Evolutionary conservation across 2,329 filamentous ascomycete genomes (phyloP).

Genomic region (Phyllosticta ampelicida): DNA sequence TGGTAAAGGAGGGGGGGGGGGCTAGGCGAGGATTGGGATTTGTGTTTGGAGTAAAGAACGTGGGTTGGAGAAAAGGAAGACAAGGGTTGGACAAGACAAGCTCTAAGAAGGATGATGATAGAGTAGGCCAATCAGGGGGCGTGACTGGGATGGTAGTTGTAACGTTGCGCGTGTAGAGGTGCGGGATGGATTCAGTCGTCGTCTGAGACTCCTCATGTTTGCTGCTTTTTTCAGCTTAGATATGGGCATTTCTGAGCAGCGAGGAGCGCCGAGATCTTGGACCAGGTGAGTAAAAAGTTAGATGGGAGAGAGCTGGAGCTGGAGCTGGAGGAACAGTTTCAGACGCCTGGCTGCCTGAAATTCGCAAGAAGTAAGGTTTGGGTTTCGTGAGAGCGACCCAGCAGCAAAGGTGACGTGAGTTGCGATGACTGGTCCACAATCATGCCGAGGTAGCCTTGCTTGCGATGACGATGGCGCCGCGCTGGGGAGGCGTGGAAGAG

Average conservation of each 20-base stretch:
- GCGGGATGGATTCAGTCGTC: background rate
- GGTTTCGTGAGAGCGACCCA: background rate
- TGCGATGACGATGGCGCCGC: background rate
- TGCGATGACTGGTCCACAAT: background rate
- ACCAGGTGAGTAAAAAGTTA: background rate
- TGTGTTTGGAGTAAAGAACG: background rate
- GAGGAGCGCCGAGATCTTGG: background rate
- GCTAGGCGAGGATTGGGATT: background rate
- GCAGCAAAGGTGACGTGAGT: background rate
- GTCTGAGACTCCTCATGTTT: background rate
- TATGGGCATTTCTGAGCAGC: background rate
- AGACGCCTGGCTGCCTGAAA: background rate
- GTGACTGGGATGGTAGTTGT: background rate
- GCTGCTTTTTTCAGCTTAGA: background rate
- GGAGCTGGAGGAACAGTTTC: background rate
- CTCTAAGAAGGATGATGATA: background rate
- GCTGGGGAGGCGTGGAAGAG: background rate
- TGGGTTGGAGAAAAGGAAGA: background rate
- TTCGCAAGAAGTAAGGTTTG: background rate
- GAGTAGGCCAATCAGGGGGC: background rate
- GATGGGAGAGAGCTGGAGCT: background rate
- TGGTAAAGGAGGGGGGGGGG: background rate
- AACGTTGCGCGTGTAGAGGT: background rate
- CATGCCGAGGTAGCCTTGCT: background rate
- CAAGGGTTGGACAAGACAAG: background rate